These are phyloP conservation scores for Fusarium napiforme DNA, from an alignment of 2,329 filamentous ascomycete genomes.

Conservation along the genomic window DNA sequence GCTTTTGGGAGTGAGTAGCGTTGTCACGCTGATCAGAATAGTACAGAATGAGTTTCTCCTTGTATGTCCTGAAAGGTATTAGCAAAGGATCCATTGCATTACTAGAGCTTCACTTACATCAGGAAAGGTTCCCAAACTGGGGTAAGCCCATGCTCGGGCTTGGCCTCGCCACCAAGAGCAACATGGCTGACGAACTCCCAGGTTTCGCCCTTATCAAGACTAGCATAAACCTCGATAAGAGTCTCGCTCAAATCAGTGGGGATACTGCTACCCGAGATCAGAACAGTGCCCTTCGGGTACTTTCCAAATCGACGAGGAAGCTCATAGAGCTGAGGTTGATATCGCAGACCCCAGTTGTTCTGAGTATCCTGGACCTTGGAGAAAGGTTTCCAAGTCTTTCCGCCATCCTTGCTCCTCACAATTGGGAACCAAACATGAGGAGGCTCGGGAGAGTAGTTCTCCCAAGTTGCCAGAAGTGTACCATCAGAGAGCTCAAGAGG, in stretches of 20 bases:
- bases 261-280: constrained; percentile 70
- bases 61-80: constrained; percentile 55
- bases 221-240: constrained; percentile 76
- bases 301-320: constrained; percentile 67
- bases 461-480: constrained; percentile 64
- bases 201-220: constrained; percentile 66
- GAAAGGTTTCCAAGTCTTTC: constrained; percentile 68
- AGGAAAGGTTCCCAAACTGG: constrained; percentile 81
- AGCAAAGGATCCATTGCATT: neutral
- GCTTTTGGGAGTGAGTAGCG: constrained; percentile 70
- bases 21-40: constrained; percentile 77
- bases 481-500: constrained; percentile 57
- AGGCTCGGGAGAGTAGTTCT: constrained; percentile 67
- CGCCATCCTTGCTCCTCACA: constrained; percentile 63
- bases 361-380: constrained; percentile 71
- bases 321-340: constrained; percentile 76
- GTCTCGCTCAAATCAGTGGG: constrained; percentile 69
- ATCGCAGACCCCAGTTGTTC: constrained; percentile 73
- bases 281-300: constrained; percentile 70
- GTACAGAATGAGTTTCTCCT: constrained; percentile 71
- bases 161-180: constrained; percentile 70
- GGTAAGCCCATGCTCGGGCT: constrained; percentile 71
- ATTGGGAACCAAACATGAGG: constrained; percentile 66
- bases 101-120: constrained; percentile 45
- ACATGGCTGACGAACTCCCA: constrained; percentile 77